A percentile compares a stretch with the other conserved stretches of the same genome.
phyloP scores from a whole-genome alignment of 192 early-diverging fungal genomes.

The Pilaira anomala region DNA sequence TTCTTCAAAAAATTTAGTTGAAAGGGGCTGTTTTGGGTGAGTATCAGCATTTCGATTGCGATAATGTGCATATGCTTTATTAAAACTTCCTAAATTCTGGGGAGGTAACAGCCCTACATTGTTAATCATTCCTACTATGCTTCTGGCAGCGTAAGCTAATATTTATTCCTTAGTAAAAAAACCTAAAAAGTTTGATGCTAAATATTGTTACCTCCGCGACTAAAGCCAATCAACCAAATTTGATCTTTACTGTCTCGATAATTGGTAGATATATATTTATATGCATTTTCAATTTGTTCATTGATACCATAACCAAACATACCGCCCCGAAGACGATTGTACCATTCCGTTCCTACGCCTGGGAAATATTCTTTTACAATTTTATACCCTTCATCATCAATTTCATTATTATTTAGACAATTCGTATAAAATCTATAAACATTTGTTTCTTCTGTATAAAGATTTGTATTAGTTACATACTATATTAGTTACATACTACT shows the following conservation, averaged over 20 bases:
- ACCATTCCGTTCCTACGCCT: slow-evolving; percentile 10
- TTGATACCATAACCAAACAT: slow-evolving; percentile 19
- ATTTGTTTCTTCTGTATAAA: slow-evolving; percentile 4
- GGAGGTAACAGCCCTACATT: slow-evolving; percentile 24
- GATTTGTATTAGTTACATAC: background rate
- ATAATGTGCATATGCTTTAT: slow-evolving; percentile 13
- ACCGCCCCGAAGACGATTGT: background rate
- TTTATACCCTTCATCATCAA: background rate
- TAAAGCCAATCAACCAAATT: slow-evolving; percentile 24
- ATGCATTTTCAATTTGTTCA: slow-evolving; percentile 17
- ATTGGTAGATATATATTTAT: slow-evolving; percentile 2
- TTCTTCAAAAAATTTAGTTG: slow-evolving; percentile 3
- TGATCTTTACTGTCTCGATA: slow-evolving; percentile 17
- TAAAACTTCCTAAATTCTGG: background rate
- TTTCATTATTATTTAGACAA: background rate
- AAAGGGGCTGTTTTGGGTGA: background rate
- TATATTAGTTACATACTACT: background rate
- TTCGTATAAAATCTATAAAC: slow-evolving; percentile 2
- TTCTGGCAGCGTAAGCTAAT: slow-evolving; percentile 24
- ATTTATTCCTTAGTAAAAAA: background rate
- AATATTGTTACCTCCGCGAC: slow-evolving; percentile 21
- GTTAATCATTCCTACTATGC: slow-evolving; percentile 25
- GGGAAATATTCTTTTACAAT: slow-evolving; percentile 9
- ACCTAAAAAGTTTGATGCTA: background rate
- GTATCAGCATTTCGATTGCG: background rate